Conservation (phyloP, 306 rosid genomes). For the Prosopis cineraria region DNA sequence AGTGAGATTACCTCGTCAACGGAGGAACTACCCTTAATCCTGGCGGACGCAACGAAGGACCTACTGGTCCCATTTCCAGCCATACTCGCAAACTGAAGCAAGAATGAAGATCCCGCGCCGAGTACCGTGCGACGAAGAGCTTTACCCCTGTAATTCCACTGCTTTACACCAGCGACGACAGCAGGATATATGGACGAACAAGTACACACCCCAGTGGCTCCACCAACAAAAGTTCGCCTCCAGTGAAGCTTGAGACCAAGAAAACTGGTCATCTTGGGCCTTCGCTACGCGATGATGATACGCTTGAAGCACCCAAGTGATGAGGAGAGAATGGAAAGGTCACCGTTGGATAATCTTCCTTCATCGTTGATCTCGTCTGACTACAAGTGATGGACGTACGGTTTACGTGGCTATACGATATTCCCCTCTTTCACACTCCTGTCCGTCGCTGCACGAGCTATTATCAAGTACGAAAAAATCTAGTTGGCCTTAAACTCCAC, state of each 20-base stretch:
- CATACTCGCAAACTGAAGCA: slow-evolving; percentile 52
- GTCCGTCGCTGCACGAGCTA: too few species aligned
- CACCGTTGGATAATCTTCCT: slow-evolving; percentile 17
- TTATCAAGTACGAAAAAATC: too few species aligned
- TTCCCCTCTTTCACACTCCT: neutral
- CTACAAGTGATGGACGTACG: slow-evolving; percentile 29
- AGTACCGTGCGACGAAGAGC: slow-evolving; percentile 62
- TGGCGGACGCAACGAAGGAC: slow-evolving; percentile 68
- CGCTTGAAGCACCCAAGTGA: neutral
- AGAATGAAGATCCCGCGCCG: slow-evolving; percentile 58
- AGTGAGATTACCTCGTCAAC: slow-evolving; percentile 57
- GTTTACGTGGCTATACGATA: slow-evolving; percentile 44
- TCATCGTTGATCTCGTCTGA: slow-evolving; percentile 3
- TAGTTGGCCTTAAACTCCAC: too few species aligned
- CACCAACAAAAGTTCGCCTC: slow-evolving; percentile 30
- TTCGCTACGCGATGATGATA: neutral
- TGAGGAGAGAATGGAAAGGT: neutral
- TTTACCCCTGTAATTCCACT: slow-evolving; percentile 39
- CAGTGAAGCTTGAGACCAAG: slow-evolving; percentile 41
- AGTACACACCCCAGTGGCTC: neutral
- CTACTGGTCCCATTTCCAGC: slow-evolving; percentile 39
- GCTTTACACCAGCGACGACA: neutral
- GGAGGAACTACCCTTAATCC: slow-evolving; percentile 43
- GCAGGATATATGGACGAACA: slow-evolving; percentile 2
- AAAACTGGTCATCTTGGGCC: slow-evolving; percentile 49